Evolutionary conservation across 1,139 yeast genomes (phyloP), one percentile per base, ranked within the genome.

Genomic region (Candida glucosophila): DNA sequence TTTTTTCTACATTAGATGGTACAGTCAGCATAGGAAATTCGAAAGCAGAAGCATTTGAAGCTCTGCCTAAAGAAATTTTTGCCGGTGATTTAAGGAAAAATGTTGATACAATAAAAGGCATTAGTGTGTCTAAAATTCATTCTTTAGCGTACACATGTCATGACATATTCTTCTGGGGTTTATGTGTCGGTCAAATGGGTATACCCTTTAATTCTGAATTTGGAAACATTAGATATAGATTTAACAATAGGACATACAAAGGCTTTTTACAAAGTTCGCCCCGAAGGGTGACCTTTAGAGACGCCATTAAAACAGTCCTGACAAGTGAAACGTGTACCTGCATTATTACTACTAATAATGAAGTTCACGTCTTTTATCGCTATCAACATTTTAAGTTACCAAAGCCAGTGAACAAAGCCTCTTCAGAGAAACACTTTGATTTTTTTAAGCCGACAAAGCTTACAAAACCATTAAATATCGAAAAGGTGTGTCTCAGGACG

Each of bases 161-260:
- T 18, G 67, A 64, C 7, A 41, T 85, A 5, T 71, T 59, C 34
- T 54, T 75, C 20, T 85, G 95, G 94, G 97, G 97, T 1, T 54
- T 79, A 17, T 82, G 85, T 44, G 55, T 75, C 16, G 97, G 97
- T 0, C 96, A 88, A 46, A 76, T 88, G 77, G 94, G 93, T 1
- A 61, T 73, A 23, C 32, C 50, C 6, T 25, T 31, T 4, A 39
- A 31, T 19, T 22, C 44, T 3, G 27, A 28, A 4, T 31, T 37
- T 3, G 3, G 17, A 7, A 28, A 25, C 3, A 28, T 46, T 7
- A 60, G 57, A 10, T 47, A 52, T 23, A 50, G 50, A 16, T 31
- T 55, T 3, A 47, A 49, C 17, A 54, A 52, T 23, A 41, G 47
- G 2, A 32, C 44, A 4, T 43, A 42, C 27, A 55, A 51, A 39